Evolutionary conservation across 768 basidiomycete species (phyloP).

Genomic region (Clitopilus passeckerianus): DNA sequence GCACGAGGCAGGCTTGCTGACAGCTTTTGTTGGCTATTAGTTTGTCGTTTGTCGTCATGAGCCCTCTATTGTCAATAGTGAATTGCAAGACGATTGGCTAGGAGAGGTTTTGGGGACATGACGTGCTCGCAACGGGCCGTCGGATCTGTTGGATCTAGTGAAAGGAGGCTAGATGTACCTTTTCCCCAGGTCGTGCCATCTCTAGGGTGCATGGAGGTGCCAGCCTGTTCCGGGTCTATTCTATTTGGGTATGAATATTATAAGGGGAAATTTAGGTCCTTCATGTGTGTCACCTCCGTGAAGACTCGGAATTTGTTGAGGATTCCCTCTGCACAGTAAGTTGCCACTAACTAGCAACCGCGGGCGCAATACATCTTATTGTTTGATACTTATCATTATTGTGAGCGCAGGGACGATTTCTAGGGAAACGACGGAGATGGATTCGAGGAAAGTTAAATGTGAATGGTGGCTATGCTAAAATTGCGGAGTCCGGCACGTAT

Average conservation of each 20-base stretch:
- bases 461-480: conserved; percentile 4
- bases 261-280: background rate
- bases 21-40: background rate
- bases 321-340: background rate
- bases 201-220: background rate
- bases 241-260: background rate
- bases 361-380: background rate
- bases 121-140: background rate
- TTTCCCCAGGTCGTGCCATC: background rate
- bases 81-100: background rate
- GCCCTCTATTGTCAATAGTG: background rate
- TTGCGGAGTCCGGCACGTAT: conserved; percentile 9
- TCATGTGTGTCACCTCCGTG: background rate
- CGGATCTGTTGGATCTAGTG: background rate
- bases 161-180: background rate
- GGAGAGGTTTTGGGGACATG: background rate
- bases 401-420: background rate
- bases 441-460: background rate
- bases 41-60: background rate
- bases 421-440: background rate
- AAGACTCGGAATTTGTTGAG: background rate
- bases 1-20: background rate
- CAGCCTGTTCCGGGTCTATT: background rate
- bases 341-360: background rate
- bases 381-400: background rate